phyloP scores from a whole-genome alignment of 1,139 yeast species.

The Geotrichum armillariae region DNA sequence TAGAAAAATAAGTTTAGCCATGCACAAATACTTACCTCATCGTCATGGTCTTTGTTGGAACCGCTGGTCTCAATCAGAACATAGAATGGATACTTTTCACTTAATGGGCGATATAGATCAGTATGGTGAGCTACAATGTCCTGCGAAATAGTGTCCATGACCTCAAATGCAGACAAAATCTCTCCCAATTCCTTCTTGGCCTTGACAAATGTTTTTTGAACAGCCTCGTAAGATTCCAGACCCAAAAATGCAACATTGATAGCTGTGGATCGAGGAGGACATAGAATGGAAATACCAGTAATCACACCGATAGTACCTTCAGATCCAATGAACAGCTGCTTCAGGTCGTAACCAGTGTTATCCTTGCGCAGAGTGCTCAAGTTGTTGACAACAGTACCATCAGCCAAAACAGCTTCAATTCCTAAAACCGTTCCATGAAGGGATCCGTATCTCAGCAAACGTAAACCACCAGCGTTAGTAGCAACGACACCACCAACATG shows the following conservation, averaged over 20 bases:
- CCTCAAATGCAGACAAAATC: conserved; percentile 89
- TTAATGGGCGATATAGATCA: conserved; percentile 68
- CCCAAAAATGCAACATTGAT: conserved; percentile 90
- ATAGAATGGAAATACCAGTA: conserved; percentile 84
- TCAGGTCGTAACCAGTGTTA: conserved; percentile 90
- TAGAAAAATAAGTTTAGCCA: neutral
- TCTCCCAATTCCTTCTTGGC: conserved; percentile 82
- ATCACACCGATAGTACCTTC: conserved; percentile 92
- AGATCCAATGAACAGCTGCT: conserved; percentile 88
- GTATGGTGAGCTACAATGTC: conserved; percentile 55
- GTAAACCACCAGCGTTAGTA: conserved; percentile 93
- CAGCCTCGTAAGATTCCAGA: conserved; percentile 75
- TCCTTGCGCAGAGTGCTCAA: conserved; percentile 86
- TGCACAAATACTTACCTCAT: conserved; percentile 31
- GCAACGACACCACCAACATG: conserved; percentile 96
- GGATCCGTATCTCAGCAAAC: conserved; percentile 86
- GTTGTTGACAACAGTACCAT: conserved; percentile 79
- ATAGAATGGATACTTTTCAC: conserved; percentile 76
- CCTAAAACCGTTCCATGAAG: conserved; percentile 92
- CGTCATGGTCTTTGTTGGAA: conserved; percentile 68
- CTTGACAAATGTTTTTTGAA: conserved; percentile 74
- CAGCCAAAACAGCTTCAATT: conserved; percentile 85
- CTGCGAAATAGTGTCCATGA: conserved; percentile 85
- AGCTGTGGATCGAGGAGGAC: conserved; percentile 90
- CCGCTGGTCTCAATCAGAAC: conserved; percentile 93